Conservation (phyloP, 805 yeast genomes). For the Spathaspora passalidarum region DNA sequence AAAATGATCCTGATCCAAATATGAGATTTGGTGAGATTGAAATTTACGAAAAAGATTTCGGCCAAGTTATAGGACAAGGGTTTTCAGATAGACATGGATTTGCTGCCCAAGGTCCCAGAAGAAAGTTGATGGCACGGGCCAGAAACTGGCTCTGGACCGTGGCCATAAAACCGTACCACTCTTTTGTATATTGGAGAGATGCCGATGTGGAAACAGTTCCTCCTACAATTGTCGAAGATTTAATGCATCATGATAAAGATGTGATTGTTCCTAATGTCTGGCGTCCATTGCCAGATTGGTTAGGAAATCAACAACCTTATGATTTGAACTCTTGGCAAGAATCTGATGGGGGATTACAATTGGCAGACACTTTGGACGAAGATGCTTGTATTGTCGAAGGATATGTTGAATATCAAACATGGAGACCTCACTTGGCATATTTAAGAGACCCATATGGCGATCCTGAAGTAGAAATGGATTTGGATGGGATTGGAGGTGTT, state of each 20-base stretch:
- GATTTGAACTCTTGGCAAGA: slow-evolving; percentile 87
- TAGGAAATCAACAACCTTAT: slow-evolving; percentile 81
- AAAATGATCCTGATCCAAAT: slow-evolving; percentile 57
- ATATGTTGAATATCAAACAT: slow-evolving; percentile 93
- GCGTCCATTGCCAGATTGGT: slow-evolving; percentile 86
- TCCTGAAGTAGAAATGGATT: slow-evolving; percentile 86
- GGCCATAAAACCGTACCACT: slow-evolving; percentile 86
- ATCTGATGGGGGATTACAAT: slow-evolving; percentile 73
- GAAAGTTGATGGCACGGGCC: slow-evolving; percentile 94
- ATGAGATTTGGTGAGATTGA: slow-evolving; percentile 80
- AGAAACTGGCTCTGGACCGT: slow-evolving; percentile 90
- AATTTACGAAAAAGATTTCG: slow-evolving; percentile 88
- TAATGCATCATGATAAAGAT: slow-evolving; percentile 88
- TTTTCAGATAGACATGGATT: slow-evolving; percentile 93
- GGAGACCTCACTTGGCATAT: slow-evolving; percentile 97
- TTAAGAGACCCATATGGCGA: slow-evolving; percentile 93
- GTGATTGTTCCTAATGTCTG: slow-evolving; percentile 94
- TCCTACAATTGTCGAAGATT: slow-evolving; percentile 78
- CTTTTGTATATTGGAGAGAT: slow-evolving; percentile 97
- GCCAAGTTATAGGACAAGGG: slow-evolving; percentile 89
- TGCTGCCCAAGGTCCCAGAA: slow-evolving; percentile 91
- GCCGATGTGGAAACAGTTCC: slow-evolving; percentile 95
- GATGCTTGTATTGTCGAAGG: slow-evolving; percentile 98
- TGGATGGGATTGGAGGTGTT: slow-evolving; percentile 98
- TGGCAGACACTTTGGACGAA: slow-evolving; percentile 77